Conservation (phyloP, 2,329 filamentous ascomycete genomes). For the Verticillium klebahnii region DNA sequence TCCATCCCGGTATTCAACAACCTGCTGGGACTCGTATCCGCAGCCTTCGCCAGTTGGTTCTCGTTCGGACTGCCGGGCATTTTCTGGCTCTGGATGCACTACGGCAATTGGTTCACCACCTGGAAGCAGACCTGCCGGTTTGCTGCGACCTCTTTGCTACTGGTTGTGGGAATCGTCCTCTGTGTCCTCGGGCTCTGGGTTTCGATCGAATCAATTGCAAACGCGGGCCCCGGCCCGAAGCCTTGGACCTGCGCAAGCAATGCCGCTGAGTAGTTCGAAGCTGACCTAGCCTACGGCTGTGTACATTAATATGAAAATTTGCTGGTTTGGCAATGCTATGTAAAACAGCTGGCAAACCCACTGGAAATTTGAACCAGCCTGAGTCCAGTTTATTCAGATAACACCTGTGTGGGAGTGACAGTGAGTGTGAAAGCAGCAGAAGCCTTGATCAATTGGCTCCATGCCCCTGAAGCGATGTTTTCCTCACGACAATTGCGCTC, state of each 20-base stretch:
- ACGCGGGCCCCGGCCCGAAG: slow-evolving; percentile 18
- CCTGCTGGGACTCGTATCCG: slow-evolving; percentile 57
- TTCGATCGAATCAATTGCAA: slow-evolving; percentile 28
- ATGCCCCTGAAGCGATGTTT: too few species aligned
- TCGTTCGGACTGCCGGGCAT: slow-evolving; percentile 45
- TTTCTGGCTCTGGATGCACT: slow-evolving; percentile 44
- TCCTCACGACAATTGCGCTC: too few species aligned
- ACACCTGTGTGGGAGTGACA: too few species aligned
- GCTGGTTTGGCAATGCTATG: slow-evolving; percentile 12
- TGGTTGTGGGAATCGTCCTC: slow-evolving; percentile 28
- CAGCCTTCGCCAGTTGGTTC: slow-evolving; percentile 65
- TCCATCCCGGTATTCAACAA: slow-evolving; percentile 66
- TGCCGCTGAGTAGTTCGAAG: slow-evolving; percentile 4
- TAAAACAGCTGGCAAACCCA: not conserved
- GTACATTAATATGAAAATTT: too few species aligned
- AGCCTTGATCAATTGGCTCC: too few species aligned
- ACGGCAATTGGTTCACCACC: slow-evolving; percentile 31
- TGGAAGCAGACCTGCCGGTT: slow-evolving; percentile 25
- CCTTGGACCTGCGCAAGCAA: slow-evolving; percentile 32
- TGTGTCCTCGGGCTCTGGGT: slow-evolving; percentile 34
- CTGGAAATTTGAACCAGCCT: too few species aligned
- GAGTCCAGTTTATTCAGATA: too few species aligned
- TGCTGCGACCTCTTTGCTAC: slow-evolving; percentile 22
- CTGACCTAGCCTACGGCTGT: too few species aligned
- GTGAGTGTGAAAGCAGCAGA: too few species aligned